phyloP scores from a whole-genome alignment of 208 protist species.

The Trypanosoma avium region DNA sequence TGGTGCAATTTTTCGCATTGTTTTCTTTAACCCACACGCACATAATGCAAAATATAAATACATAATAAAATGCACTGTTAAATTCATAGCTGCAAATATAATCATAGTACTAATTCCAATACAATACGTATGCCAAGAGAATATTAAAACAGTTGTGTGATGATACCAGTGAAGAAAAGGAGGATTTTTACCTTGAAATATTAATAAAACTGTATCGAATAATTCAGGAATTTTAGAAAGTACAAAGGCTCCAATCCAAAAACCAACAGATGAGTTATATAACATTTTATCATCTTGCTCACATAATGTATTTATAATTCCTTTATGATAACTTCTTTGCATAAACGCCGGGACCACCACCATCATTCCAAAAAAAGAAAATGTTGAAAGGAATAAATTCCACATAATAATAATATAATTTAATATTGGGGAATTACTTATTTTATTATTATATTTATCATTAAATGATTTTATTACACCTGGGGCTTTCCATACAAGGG shows the following conservation, averaged over 20 bases:
- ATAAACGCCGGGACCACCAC: conserved; percentile 20
- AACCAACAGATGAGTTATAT: conserved; percentile 28
- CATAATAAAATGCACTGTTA: conserved; percentile 45
- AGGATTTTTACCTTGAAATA: conserved; percentile 59
- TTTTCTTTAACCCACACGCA: conserved; percentile 47
- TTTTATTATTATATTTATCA: neutral
- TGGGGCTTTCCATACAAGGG: conserved; percentile 34
- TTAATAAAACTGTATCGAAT: conserved; percentile 68
- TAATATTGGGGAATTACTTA: conserved; percentile 22
- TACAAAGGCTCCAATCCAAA: conserved; percentile 47
- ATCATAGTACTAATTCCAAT: conserved; percentile 17
- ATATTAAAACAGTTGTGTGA: conserved; percentile 43
- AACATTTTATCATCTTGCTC: conserved; percentile 15
- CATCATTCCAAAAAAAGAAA: conserved; percentile 41
- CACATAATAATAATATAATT: conserved; percentile 32
- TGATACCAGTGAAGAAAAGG: conserved; percentile 84
- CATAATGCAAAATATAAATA: conserved; percentile 89
- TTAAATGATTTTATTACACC: conserved; percentile 27
- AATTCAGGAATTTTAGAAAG: conserved; percentile 68
- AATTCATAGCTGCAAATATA: conserved; percentile 45
- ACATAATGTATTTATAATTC: conserved; percentile 24
- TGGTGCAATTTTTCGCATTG: conserved; percentile 70
- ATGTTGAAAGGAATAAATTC: conserved; percentile 48
- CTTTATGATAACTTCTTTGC: neutral
- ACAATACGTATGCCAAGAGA: conserved; percentile 48